These are phyloP conservation scores for Galerina marginata DNA, from an alignment of 768 basidiomycete genomes.

Conservation along the genomic window DNA sequence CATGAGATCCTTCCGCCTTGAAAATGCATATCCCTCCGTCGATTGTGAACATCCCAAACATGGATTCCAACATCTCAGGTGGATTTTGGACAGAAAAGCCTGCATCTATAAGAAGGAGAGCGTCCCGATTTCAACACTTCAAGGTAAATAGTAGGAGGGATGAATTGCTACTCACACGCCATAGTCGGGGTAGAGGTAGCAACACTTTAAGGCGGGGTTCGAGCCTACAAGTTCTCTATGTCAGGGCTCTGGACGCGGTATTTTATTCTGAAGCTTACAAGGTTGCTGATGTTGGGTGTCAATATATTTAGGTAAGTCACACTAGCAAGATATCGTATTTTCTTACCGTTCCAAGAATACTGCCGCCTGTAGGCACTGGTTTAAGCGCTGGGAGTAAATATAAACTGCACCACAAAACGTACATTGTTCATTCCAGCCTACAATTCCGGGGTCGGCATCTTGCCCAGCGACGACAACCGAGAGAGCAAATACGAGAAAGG, in stretches of 20 bases:
- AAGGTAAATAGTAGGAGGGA: too few species aligned
- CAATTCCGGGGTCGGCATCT: background rate
- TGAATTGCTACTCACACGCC: conserved; percentile 9
- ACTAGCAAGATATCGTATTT: background rate
- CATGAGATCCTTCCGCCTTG: too few species aligned
- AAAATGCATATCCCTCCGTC: too few species aligned
- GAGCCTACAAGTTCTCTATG: background rate
- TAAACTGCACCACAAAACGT: background rate
- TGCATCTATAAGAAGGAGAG: too few species aligned
- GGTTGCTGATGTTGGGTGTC: background rate
- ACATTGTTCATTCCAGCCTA: conserved; percentile 12
- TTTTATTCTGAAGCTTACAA: background rate
- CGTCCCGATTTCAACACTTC: too few species aligned
- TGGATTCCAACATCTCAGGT: too few species aligned
- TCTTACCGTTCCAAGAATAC: background rate
- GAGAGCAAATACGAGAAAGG: background rate
- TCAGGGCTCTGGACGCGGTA: background rate
- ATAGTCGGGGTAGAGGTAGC: conserved; percentile 16
- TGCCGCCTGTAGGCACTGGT: background rate
- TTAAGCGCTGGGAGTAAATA: background rate
- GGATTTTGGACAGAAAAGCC: too few species aligned
- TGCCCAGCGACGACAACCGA: conserved; percentile 1
- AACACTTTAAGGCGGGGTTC: conserved; percentile 5
- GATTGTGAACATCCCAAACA: too few species aligned
- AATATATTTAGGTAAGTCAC: background rate